Evolutionary conservation across 495 filamentous ascomycete genomes (phyloP), one percentile per base, ranked within the genome.

Genomic region (Aspergillus cavernicola): DNA sequence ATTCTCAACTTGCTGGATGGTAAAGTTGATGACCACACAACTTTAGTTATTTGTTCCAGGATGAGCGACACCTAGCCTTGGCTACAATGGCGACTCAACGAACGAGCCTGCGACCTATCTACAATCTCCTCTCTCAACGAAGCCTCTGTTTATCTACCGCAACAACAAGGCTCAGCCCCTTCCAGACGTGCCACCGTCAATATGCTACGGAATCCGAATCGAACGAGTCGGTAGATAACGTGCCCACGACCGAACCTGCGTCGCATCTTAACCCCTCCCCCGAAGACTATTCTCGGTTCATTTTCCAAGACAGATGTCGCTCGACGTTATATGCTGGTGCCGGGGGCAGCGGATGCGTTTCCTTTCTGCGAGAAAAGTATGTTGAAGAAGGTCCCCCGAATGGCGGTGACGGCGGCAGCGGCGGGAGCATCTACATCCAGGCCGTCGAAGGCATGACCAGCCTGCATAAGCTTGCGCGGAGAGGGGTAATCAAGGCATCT

Each of bases 361-460:
- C 93, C 0, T 98, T 95, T 66, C 74, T 95, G 32, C 84, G 91
- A 2, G 93, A 98, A 59, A 91, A 91, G 52, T 97, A 83, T 66
- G 76, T 96, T 19, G 79, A 83, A 40, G 80, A 90, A 48, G 93
- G 93, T 0, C 92, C 92, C n/a, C 77, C 93, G n/a, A 97, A 97
- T 68, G 95, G 93, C 41, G 93, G 93, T 42, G 90, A 97, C 67
- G 93, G 93, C 24, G 93, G 93, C 12, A 86, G 80, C 45, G 93
- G 93, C 39, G 93, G 93, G 16, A 92, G 85, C 60, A 74, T 98
- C 55, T 97, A 93, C 72, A 93, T 98, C 49, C 95, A 97, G 67
- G 92, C 93, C 4, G 84, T 96, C 8, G 85, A 85, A 36, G 90
- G 90, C 51, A 85, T 97, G 65, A 96, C 89, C 1, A 93, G 88